Evolutionary conservation across 2,329 filamentous ascomycete species (phyloP).

Genomic region (Juglanconis sp.): DNA sequence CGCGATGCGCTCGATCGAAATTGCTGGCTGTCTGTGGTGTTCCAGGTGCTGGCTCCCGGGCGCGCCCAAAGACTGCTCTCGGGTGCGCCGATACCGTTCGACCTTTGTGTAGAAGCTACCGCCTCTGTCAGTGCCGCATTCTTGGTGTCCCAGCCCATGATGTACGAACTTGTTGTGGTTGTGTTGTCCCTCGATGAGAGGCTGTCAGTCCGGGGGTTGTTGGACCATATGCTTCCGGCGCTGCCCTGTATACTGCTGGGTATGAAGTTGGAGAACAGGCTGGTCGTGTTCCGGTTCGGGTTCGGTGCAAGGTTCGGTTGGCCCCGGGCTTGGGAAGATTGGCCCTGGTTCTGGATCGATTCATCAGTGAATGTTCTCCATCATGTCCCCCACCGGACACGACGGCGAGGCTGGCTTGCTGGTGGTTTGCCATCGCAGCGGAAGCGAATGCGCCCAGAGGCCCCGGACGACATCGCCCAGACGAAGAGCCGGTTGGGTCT

Average conservation of each 20-base stretch:
- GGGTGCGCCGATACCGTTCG: constrained; percentile 5
- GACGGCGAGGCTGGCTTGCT: neutral
- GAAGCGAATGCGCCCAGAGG: neutral
- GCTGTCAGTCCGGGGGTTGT: constrained; percentile 1
- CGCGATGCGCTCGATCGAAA: constrained; percentile 13
- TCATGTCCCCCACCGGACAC: neutral
- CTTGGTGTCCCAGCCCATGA: neutral
- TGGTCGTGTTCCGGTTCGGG: constrained; percentile 7
- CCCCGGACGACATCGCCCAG: neutral
- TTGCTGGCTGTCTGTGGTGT: constrained; percentile 11
- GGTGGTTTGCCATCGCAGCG: neutral
- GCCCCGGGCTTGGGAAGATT: constrained; percentile 5
- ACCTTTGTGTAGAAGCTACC: constrained; percentile 13
- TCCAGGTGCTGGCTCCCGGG: constrained; percentile 9
- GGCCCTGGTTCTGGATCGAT: constrained; percentile 12
- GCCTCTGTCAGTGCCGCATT: constrained; percentile 5
- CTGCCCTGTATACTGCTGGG: constrained; percentile 5
- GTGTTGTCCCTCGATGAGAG: constrained; percentile 12
- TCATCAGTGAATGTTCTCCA: constrained; percentile 7
- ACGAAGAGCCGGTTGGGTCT: neutral
- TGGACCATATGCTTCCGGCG: constrained; percentile 12
- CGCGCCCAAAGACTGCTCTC: constrained; percentile 14
- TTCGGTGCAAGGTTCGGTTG: neutral
- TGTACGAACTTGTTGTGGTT: constrained; percentile 11
- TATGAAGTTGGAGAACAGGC: constrained; percentile 6